Percentiles rank a stretch among this genome's conserved stretches.
These are phyloP conservation scores for Pestalotiopsis sp. DNA, from an alignment of 2,329 filamentous ascomycete species.

Conservation along the genomic window DNA sequence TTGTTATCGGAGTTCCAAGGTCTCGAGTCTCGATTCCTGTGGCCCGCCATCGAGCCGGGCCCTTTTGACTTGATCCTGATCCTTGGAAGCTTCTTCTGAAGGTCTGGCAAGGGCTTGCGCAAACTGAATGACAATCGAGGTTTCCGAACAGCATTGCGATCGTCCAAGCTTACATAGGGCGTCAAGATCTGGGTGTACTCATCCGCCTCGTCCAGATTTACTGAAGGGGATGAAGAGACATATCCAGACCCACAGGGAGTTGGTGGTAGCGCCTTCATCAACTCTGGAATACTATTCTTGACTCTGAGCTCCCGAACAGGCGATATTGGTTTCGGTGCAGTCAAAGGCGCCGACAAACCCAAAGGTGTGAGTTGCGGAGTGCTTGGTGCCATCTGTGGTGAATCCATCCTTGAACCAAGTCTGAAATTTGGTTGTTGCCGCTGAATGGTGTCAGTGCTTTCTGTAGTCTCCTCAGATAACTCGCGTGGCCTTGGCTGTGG, in stretches of 20 bases:
- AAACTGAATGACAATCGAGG: background rate
- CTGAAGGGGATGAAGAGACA: constrained; percentile 20
- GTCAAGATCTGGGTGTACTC: constrained; percentile 29
- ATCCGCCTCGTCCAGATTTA: constrained; percentile 24
- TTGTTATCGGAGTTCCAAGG: constrained; percentile 16
- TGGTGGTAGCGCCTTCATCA: constrained; percentile 56
- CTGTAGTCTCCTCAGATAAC: background rate
- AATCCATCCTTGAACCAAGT: background rate
- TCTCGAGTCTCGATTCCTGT: constrained; percentile 14
- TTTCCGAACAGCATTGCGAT: background rate
- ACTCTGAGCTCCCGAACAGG: constrained; percentile 45
- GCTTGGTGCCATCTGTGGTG: constrained; percentile 24
- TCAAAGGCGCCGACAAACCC: constrained; percentile 35
- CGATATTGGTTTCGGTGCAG: constrained; percentile 53
- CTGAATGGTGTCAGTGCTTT: background rate
- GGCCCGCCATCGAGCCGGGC: constrained; percentile 16
- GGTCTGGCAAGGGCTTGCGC: background rate
- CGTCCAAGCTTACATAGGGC: constrained; percentile 15
- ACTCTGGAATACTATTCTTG: constrained; percentile 51
- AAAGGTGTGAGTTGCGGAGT: constrained; percentile 29
- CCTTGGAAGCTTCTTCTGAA: constrained; percentile 26
- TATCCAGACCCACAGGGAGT: constrained; percentile 38
- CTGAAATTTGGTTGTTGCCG: background rate
- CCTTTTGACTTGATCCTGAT: constrained; percentile 28
- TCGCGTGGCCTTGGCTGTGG: background rate